A percentile compares a stretch with the other conserved stretches of the same genome.
Evolutionary conservation across 306 rosid species (phyloP).

Genomic region (Lathyrus aphaca): DNA sequence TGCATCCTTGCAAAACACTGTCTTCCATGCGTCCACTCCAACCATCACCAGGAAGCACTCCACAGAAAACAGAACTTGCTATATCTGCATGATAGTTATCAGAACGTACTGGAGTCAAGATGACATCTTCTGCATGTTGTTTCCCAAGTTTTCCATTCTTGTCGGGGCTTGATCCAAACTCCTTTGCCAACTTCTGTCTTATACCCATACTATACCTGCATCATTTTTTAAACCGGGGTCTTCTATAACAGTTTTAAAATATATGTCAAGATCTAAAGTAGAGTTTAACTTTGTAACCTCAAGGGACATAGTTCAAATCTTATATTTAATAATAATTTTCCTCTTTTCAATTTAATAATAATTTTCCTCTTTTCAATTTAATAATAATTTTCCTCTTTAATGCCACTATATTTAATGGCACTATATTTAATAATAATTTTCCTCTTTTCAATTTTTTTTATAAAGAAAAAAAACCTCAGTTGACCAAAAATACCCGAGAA

Average conservation of each 20-base stretch:
- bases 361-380: no score
- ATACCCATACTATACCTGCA: conserved; percentile 95
- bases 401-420: no score
- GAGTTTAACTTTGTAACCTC: no score
- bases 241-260: conserved; percentile 27
- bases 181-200: conserved; percentile 83
- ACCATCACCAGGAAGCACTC: conserved; percentile 91
- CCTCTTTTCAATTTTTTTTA: no score
- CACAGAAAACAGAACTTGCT: conserved; percentile 81
- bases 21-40: conserved; percentile 99
- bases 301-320: no score
- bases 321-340: no score
- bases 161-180: conserved; percentile 77
- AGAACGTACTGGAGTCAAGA: conserved; percentile 68
- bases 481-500: conserved; percentile 18
- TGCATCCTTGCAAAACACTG: conserved; percentile 89
- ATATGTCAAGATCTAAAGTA: conserved; percentile 25
- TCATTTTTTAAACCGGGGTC: conserved; percentile 12
- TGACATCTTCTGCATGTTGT: conserved; percentile 74
- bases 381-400: no score
- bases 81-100: conserved; percentile 64
- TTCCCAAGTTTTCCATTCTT: conserved; percentile 82
- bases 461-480: background rate
- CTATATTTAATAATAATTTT: no score
- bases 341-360: no score